Evolutionary conservation across 768 basidiomycete species (phyloP).

Genomic region (Cystobasidium ongulense): DNA sequence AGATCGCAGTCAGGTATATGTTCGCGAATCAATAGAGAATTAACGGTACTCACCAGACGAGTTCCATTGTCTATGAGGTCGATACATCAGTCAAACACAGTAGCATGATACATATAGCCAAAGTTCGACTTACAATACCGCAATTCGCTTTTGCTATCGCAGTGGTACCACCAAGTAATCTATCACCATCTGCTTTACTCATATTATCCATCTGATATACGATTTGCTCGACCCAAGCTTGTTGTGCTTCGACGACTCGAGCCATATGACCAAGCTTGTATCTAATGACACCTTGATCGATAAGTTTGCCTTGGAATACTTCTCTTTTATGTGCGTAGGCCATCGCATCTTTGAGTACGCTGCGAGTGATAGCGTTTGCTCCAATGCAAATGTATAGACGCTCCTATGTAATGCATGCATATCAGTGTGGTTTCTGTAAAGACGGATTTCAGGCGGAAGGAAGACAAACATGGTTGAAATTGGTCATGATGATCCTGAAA

Average conservation of each 20-base stretch:
- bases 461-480: constrained; percentile 37
- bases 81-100: neutral
- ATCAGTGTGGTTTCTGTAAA: neutral
- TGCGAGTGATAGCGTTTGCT: constrained; percentile 32
- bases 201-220: constrained; percentile 36
- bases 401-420: neutral
- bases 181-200: constrained; percentile 32
- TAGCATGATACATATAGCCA: neutral
- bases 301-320: constrained; percentile 37
- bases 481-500: constrained; percentile 42
- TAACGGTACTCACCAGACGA: constrained; percentile 27
- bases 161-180: constrained; percentile 36
- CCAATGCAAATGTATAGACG: constrained; percentile 32
- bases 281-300: constrained; percentile 40
- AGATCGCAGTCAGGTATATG: no score
- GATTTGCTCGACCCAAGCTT: constrained; percentile 41
- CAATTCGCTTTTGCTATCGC: constrained; percentile 40
- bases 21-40: no score
- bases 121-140: constrained; percentile 32
- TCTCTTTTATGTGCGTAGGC: constrained; percentile 33
- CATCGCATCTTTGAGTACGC: constrained; percentile 38
- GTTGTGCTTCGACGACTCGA: constrained; percentile 35
- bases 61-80: constrained; percentile 30
- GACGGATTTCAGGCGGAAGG: neutral
- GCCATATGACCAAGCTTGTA: constrained; percentile 41